phyloP scores from a whole-genome alignment of 2,329 filamentous ascomycete genomes.

The Monilinia polystroma region DNA sequence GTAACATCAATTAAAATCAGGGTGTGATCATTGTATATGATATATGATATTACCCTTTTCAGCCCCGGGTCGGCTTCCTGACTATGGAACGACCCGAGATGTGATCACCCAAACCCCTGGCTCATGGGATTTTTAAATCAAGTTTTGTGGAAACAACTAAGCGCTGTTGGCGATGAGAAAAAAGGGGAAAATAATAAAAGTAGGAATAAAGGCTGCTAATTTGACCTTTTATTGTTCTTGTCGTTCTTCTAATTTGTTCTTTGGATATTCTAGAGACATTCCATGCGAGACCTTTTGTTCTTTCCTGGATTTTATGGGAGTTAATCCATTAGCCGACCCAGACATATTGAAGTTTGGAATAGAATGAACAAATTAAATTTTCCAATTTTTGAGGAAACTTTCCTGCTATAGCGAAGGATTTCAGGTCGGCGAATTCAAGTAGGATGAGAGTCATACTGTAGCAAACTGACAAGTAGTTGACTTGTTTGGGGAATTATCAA shows the following conservation, averaged over 20 bases:
- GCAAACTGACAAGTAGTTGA: no score
- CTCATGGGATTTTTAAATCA: conserved; percentile 26
- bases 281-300: not conserved
- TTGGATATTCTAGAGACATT: not conserved
- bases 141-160: conserved; percentile 17
- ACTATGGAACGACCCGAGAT: conserved; percentile 34
- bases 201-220: not conserved
- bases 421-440: conserved; percentile 9
- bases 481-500: not conserved
- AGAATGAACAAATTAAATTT: not conserved
- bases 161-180: conserved; percentile 23
- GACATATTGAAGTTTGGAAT: conserved; percentile 3
- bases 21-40: not conserved
- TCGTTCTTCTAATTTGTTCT: not conserved
- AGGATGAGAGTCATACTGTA: not conserved
- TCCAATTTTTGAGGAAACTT: not conserved
- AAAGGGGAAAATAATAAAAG: conserved; percentile 6
- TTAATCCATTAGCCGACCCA: not conserved
- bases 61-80: conserved; percentile 17
- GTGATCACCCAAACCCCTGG: conserved; percentile 34
- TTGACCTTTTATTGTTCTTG: not conserved
- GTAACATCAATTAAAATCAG: conserved; percentile 1
- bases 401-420: conserved; percentile 3
- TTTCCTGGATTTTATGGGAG: no score
- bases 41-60: conserved; percentile 11